Evolutionary conservation across 2,329 filamentous ascomycete species (phyloP), one percentile per base, ranked within the genome.

Genomic region (Lachnellula arida): DNA sequence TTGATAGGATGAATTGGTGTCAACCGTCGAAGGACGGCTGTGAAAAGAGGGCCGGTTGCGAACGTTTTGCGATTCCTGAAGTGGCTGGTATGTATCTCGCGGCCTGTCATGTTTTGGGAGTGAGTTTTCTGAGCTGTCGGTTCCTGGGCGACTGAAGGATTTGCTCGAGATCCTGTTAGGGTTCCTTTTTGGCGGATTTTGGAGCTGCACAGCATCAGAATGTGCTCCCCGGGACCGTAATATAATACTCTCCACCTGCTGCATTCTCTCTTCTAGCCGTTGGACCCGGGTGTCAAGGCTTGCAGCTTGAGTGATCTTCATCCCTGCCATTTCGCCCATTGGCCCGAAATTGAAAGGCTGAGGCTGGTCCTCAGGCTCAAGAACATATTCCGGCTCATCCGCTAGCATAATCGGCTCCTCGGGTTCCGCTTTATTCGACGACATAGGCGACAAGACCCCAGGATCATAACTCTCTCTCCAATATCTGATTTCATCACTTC

Each of bases 401-500:
- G 67, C 70, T 40, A 51, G 62, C 60, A 46, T 14, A 22, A 37
- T 68, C n/a, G 59, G 60, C 6, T 68, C 63, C 17, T 65, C 71
- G 2, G 64, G 66, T 23, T 76, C 73, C n/a, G 74, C 72, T 19
- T 69, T 69, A 44, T 72, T 69, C 2, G 80, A 81, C 4, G 80
- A 79, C 34, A 78, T 69, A 0, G 80, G 79, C 6, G 81, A 83
- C 53, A 78, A 66, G 51, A 78, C 72, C 1, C 74, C 75, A 0
- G 75, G 75, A 46, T 78, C 78, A 60, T 83, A 82, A 59, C 82
- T 85, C 63, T 81, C 78, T 57, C 84, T 76, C 82, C 83, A 86
- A 63, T 82, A 83, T 14, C 81, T 78, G 42, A 86, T 84, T 67
- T 87, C 84, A 54, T 84, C 81, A 65, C 81, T 86, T 32, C 82